These are phyloP conservation scores for Gossypium davidsonii DNA, from an alignment of 441 rosid species.

Conservation along the genomic window DNA sequence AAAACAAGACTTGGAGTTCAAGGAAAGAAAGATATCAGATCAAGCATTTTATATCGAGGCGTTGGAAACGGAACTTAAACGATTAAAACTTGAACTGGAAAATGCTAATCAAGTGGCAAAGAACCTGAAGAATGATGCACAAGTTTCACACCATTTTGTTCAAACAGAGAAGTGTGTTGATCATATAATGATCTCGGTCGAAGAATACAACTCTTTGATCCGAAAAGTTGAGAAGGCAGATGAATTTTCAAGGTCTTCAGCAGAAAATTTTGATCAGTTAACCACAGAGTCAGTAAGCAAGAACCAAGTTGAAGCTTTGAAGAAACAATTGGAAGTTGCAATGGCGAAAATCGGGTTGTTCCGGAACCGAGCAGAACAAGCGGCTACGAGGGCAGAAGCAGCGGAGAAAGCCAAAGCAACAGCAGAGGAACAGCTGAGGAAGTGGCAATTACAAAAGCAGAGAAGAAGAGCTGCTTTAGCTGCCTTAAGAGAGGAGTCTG, in stretches of 20 bases:
- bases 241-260: not conserved
- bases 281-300: not conserved
- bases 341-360: constrained; percentile 30
- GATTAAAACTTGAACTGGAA: constrained; percentile 19
- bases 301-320: constrained; percentile 25
- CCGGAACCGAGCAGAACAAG: constrained; percentile 47
- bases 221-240: constrained; percentile 22
- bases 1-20: constrained; percentile 24
- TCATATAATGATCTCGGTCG: constrained; percentile 21
- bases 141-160: constrained; percentile 11
- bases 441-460: constrained; percentile 36
- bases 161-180: constrained; percentile 4
- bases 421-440: constrained; percentile 39
- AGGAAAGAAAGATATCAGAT: constrained; percentile 28
- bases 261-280: not conserved
- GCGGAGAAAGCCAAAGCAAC: constrained; percentile 44
- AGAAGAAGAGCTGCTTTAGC: constrained; percentile 42
- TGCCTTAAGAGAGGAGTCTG: constrained; percentile 36
- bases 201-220: constrained; percentile 29
- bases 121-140: constrained; percentile 25
- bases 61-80: constrained; percentile 28
- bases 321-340: constrained; percentile 34
- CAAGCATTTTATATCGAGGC: constrained; percentile 18
- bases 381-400: constrained; percentile 39
- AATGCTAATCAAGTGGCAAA: constrained; percentile 23